Evolutionary conservation across 768 basidiomycete species (phyloP).

Genomic region (Collybia sp.): DNA sequence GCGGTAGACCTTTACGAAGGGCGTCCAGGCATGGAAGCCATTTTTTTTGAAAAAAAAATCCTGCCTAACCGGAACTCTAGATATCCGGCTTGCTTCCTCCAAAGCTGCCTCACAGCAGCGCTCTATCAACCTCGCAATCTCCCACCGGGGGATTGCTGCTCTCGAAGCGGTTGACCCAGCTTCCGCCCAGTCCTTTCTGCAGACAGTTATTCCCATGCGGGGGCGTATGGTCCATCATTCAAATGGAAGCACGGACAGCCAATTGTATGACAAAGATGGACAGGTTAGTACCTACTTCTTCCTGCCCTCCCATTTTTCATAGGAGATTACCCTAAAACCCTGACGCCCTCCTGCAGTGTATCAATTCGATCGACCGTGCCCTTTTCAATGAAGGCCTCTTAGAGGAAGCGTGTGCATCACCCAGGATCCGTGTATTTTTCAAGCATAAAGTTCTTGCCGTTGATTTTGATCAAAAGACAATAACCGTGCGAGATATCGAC

Average conservation of each 20-base stretch:
- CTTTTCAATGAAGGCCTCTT: conserved; percentile 85
- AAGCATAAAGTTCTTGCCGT: conserved; percentile 72
- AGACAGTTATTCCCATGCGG: conserved; percentile 86
- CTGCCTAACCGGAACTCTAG: conserved; percentile 29
- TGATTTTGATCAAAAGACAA: conserved; percentile 65
- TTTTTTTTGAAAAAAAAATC: neutral
- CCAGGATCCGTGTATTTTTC: conserved; percentile 70
- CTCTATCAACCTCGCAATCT: conserved; percentile 96
- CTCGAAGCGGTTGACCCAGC: conserved; percentile 74
- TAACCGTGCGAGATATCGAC: conserved; percentile 46
- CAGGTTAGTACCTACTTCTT: conserved; percentile 48
- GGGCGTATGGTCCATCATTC: conserved; percentile 91
- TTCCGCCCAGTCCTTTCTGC: conserved; percentile 64
- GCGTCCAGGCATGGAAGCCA: conserved; percentile 52
- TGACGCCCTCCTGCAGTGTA: conserved; percentile 55
- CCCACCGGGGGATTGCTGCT: conserved; percentile 88
- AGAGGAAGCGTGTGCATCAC: conserved; percentile 59
- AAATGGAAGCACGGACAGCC: conserved; percentile 72
- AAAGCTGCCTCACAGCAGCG: conserved; percentile 66
- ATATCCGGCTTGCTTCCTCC: conserved; percentile 70
- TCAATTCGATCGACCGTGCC: conserved; percentile 89
- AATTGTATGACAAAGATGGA: conserved; percentile 83
- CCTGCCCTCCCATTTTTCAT: conserved; percentile 5
- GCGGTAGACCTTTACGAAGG: conserved; percentile 74
- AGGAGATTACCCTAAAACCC: conserved; percentile 14